Base-by-base conservation (phyloP, 2,329 filamentous ascomycete species). In the Trichoderma breve region DNA sequence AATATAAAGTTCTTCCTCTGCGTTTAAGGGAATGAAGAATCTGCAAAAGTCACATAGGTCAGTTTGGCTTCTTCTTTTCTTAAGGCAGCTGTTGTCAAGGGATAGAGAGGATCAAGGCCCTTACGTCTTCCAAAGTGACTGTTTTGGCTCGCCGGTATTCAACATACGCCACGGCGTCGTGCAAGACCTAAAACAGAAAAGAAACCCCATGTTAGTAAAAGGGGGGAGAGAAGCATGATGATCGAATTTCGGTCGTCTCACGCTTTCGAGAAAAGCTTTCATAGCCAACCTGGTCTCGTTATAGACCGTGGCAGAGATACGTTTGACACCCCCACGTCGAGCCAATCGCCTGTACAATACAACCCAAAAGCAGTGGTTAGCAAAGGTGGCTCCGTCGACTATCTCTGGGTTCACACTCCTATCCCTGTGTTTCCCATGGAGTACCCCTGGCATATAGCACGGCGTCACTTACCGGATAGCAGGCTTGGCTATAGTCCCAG, bases 271-370 rank as follows among this genome's bases (percentile, higher is more conserved):
- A 0, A 85, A 82, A 0, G 76, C 73, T 26, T 85, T 88, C 1
- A 95, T 67, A 0, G 84, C 88, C 0, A 4, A 21, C 0, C 93
- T 84, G 0, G 86, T 79, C 0, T 92, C 90, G 0, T 89, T 84
- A 76, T 95, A 95, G 3, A 94, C 90, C 0, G 60, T 74, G 0
- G 78, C 86, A 0, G 90, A 91, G 9, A 95, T 93, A 0, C 92
- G 85, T 78, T 94, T 94, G 0, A 95, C 90, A 0, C 93, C 93
- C 1, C 92, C 93, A 7, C 93, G 89, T 6, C 93, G 88, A 1
- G 93, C 93, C 0, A 95, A 81, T 53, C 92, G 90, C 75, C 92
- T 90, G 72, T 4, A 8, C 18, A 73, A 63, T 58, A 18, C 58
- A 75, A 61, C 74, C 71, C 39, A 26, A 7, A 63, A 28, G 21